Conservation (phyloP, 371 early-diverging fungal genomes). For the Mortierella sp. region DNA sequence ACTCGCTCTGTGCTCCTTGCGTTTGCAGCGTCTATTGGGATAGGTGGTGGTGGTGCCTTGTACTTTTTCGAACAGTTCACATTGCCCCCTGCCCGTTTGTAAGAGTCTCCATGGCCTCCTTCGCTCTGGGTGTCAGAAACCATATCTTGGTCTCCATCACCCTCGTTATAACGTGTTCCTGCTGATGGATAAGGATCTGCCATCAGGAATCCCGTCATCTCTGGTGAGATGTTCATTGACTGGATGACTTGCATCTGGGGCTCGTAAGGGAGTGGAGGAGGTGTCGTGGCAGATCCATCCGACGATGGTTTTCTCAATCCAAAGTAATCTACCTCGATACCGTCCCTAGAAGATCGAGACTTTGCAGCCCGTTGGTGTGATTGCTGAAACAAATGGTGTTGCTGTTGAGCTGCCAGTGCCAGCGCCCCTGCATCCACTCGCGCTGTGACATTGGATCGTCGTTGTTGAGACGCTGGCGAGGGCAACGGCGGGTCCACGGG, state of each 20-base stretch:
- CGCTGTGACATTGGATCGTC: constrained; percentile 44
- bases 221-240: constrained; percentile 18
- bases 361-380: constrained; percentile 14
- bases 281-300: constrained; percentile 29
- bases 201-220: constrained; percentile 39
- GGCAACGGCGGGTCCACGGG: constrained; percentile 5
- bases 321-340: constrained; percentile 34
- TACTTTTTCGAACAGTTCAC: constrained; percentile 27
- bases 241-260: constrained; percentile 26
- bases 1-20: background rate
- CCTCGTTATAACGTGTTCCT: constrained; percentile 30
- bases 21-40: constrained; percentile 20
- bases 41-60: constrained; percentile 49
- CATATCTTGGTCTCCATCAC: constrained; percentile 15
- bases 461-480: constrained; percentile 31
- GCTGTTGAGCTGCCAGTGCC: constrained; percentile 36
- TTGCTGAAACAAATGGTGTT: background rate
- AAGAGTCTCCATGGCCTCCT: background rate
- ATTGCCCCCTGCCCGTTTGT: constrained; percentile 2
- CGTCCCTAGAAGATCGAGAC: constrained; percentile 24
- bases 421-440: constrained; percentile 47
- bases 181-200: constrained; percentile 49
- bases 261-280: constrained; percentile 33
- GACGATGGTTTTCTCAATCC: constrained; percentile 20
- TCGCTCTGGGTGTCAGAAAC: constrained; percentile 3